Conservation (phyloP, 106 monocot genomes). For the Alisma plantagoaquatica region DNA sequence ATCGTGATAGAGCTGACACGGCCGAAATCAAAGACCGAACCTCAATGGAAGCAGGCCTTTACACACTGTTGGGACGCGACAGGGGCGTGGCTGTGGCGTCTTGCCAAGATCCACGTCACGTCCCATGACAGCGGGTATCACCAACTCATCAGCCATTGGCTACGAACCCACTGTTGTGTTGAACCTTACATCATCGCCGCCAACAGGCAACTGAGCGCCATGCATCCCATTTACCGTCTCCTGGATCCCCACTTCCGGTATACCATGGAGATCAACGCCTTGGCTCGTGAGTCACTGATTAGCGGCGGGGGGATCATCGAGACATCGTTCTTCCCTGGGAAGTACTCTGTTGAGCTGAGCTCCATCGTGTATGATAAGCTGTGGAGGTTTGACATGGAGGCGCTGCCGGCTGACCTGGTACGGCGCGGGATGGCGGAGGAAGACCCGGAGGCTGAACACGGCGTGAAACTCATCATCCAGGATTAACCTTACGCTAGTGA, state of each 20-base stretch:
- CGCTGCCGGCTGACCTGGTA: constrained; percentile 22
- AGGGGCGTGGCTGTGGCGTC: constrained; percentile 55
- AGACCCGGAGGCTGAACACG: constrained; percentile 15
- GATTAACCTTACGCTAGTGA: constrained; percentile 42
- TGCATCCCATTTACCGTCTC: constrained; percentile 20
- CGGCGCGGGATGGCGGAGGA: constrained; percentile 32
- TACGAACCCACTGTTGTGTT: constrained; percentile 14
- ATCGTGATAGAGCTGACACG: constrained; percentile 64
- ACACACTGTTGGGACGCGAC: constrained; percentile 50
- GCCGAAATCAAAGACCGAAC: constrained; percentile 27
- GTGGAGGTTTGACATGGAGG: constrained; percentile 31
- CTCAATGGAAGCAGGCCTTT: constrained; percentile 34
- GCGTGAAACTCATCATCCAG: constrained; percentile 22
- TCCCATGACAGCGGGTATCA: constrained; percentile 59
- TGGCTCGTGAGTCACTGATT: constrained; percentile 28
- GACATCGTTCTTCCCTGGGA: constrained; percentile 15
- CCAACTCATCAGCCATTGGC: constrained; percentile 75
- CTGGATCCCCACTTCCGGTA: constrained; percentile 31
- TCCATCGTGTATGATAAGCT: constrained; percentile 14
- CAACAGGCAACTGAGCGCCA: constrained; percentile 19
- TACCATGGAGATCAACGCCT: constrained; percentile 30
- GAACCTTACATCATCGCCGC: constrained; percentile 16
- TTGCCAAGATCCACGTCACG: constrained; percentile 70
- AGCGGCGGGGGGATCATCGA: constrained; percentile 33
- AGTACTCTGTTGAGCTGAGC: constrained; percentile 30